Evolutionary conservation across 805 yeast genomes (phyloP), one percentile per base, ranked within the genome.

Genomic region (Peterozyma xylosa): DNA sequence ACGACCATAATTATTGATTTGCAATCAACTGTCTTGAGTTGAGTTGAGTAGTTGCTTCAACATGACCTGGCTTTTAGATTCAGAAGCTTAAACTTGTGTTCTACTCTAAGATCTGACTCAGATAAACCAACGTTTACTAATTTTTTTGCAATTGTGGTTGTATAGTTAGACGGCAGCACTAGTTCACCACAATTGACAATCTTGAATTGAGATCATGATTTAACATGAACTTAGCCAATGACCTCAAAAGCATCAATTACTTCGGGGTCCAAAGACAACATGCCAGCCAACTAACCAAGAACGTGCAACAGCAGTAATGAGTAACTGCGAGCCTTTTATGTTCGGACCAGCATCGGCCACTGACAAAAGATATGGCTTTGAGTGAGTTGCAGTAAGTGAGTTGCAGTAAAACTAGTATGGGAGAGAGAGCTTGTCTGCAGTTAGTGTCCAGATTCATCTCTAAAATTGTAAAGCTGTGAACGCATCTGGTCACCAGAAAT

Each of bases 371-470:
- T 95, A 95, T 50, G 91, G 83, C 62, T 73, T 80, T 66, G 74
- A 78, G 76, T 87, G 96, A 55, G 64, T 82, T 71, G 77, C 77
- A 53, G 66, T 53, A 60, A 86, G 86, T 75, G 84, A 82, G 68
- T 79, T 82, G 49, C 78, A 82, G 30, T 67, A 55, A 49, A 63
- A 64, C 54, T 21, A 7, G 27, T n/a, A n/a, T 21, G 27, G 7
- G 27, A 21, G 27, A 5, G 27, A 21, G 27, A 21, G 7, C 7
- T 21, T 27, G 10, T 3, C 16, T 17, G 9, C 9, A 13, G 13
- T 17, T n/a, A n/a, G 16, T 38, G 7, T 21, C 27, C 4, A 21
- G 27, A 7, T 21, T 21, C 27, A 5, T 4, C 7, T 21, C 7
- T 4, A 7, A 21, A 21, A 21, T 4, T 21, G 7, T 21, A 21